A percentile compares a stretch with the other conserved stretches of the same genome.
phyloP scores from a whole-genome alignment of 805 yeast genomes.

The Pichia insulana region DNA sequence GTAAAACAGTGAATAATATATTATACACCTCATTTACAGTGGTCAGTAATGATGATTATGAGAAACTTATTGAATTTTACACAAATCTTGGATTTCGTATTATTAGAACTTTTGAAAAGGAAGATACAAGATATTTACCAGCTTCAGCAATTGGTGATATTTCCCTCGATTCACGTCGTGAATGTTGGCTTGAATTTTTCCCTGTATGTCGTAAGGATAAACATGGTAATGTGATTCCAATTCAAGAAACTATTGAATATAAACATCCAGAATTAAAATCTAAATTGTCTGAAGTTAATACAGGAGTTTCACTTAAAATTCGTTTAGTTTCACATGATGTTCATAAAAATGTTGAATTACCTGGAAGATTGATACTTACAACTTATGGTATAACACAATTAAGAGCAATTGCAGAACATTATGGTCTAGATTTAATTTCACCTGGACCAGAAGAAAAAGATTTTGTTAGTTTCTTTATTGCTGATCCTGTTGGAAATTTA shows the following conservation, averaged over 20 bases:
- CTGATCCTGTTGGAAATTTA: constrained; percentile 60
- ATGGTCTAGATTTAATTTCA: constrained; percentile 15
- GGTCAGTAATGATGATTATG: constrained; percentile 37
- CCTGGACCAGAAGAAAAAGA: constrained; percentile 8
- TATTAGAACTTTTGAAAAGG: constrained; percentile 52
- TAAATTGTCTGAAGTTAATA: constrained; percentile 14
- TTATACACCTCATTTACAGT: constrained; percentile 60
- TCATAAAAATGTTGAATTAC: constrained; percentile 25
- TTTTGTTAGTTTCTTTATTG: constrained; percentile 27
- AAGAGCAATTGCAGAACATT: constrained; percentile 14
- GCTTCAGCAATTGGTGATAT: constrained; percentile 35
- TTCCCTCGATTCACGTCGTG: constrained; percentile 57
- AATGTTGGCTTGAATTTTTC: constrained; percentile 65
- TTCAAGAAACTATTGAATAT: constrained; percentile 30
- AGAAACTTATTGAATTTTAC: constrained; percentile 47
- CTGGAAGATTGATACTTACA: constrained; percentile 34
- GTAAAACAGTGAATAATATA: constrained; percentile 19
- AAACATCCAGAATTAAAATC: constrained; percentile 15
- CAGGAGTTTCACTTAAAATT: constrained; percentile 41
- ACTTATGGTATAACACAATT: constrained; percentile 29
- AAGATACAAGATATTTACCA: constrained; percentile 24
- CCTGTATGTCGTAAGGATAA: constrained; percentile 32
- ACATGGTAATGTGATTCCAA: constrained; percentile 21
- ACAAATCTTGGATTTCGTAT: constrained; percentile 50
- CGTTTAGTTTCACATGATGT: constrained; percentile 34